Evolutionary conservation across 768 basidiomycete species (phyloP).

Genomic region (Obba rivulosa): DNA sequence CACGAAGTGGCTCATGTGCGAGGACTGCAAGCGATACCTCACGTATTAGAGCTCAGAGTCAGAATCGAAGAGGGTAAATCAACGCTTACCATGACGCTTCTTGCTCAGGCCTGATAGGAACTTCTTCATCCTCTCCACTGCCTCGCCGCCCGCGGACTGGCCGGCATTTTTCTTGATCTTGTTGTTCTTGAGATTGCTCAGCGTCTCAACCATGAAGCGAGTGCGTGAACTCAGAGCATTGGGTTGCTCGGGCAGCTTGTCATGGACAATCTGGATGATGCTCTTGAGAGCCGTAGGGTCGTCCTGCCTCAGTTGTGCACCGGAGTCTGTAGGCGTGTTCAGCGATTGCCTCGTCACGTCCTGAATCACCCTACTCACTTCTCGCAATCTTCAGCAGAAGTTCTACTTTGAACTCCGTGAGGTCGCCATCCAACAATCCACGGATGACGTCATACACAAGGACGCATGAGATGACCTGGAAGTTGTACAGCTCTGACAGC

Average conservation of each 20-base stretch:
- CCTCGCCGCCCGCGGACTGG: slow-evolving; percentile 68
- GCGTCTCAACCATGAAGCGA: slow-evolving; percentile 92
- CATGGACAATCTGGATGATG: slow-evolving; percentile 79
- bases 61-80: neutral
- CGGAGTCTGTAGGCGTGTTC: slow-evolving; percentile 59
- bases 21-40: slow-evolving; percentile 46
- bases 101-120: slow-evolving; percentile 73
- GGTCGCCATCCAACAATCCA: slow-evolving; percentile 53
- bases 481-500: slow-evolving; percentile 91
- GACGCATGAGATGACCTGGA: slow-evolving; percentile 84
- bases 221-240: slow-evolving; percentile 73
- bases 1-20: slow-evolving; percentile 80
- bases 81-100: slow-evolving; percentile 59
- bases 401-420: slow-evolving; percentile 82
- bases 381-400: slow-evolving; percentile 79
- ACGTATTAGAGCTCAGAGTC: neutral
- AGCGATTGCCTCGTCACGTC: neutral
- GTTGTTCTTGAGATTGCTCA: slow-evolving; percentile 90
- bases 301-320: slow-evolving; percentile 84
- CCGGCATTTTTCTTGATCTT: slow-evolving; percentile 62
- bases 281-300: slow-evolving; percentile 92
- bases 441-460: slow-evolving; percentile 91
- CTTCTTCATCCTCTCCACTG: slow-evolving; percentile 85
- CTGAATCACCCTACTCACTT: slow-evolving; percentile 43
- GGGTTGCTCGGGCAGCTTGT: slow-evolving; percentile 52